Evolutionary conservation across 306 rosid species (phyloP).

Genomic region (Cucurbita argyrosperma): DNA sequence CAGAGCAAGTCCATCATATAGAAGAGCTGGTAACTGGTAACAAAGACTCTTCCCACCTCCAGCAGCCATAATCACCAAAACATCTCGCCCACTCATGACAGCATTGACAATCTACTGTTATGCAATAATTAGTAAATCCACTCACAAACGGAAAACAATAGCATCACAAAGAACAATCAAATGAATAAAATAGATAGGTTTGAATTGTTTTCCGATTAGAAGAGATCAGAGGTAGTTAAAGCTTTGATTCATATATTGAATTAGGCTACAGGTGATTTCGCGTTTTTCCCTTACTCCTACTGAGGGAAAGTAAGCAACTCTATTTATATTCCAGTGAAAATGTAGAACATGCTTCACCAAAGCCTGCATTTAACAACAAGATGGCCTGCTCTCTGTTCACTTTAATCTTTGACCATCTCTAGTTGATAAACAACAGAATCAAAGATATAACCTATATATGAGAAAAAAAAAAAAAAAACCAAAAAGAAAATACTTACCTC

Average conservation of each 20-base stretch:
- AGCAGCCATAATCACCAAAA: slow-evolving; percentile 91
- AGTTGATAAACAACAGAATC: background rate
- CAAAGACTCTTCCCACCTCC: slow-evolving; percentile 99
- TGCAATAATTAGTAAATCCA: slow-evolving; percentile 14
- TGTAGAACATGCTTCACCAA: background rate
- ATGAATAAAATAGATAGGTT: background rate
- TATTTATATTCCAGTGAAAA: background rate
- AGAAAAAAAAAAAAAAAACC: background rate
- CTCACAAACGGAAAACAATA: background rate
- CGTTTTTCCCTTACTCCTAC: background rate
- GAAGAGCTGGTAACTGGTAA: slow-evolving; percentile 91
- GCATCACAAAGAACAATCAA: background rate
- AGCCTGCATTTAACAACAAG: background rate
- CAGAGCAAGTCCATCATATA: slow-evolving; percentile 68
- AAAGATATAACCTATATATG: background rate
- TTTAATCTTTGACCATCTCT: background rate
- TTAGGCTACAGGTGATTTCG: background rate
- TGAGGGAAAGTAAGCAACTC: background rate
- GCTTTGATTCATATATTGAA: background rate
- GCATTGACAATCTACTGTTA: slow-evolving; percentile 71
- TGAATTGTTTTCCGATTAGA: background rate
- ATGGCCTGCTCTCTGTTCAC: background rate
- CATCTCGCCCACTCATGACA: slow-evolving; percentile 76
- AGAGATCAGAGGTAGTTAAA: background rate
- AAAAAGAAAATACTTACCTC: slow-evolving; percentile 32